Evolutionary conservation across 305 asterid genomes (phyloP).

Genomic region (Solanum hybrid): DNA sequence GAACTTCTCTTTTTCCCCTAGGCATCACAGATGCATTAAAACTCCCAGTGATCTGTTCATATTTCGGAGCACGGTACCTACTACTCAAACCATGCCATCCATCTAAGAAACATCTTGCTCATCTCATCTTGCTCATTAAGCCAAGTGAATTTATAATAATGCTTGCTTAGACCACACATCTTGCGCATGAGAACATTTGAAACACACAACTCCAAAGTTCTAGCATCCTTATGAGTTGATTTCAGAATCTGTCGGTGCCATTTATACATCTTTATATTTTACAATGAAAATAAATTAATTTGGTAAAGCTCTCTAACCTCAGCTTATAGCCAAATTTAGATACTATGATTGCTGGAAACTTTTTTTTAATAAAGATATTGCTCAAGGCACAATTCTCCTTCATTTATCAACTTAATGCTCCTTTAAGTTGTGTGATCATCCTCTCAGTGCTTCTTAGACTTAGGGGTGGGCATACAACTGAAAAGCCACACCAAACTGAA

Average conservation of each 20-base stretch:
- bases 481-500: not conserved
- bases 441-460: not conserved
- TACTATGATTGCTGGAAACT: not conserved
- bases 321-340: not conserved
- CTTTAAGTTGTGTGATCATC: not conserved
- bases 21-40: not conserved
- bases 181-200: not conserved
- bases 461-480: not conserved
- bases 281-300: not conserved
- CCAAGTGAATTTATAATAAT: not conserved
- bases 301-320: not conserved
- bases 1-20: not conserved
- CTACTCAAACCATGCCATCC: not conserved
- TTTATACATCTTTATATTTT: not conserved
- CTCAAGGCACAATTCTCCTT: not conserved
- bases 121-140: not conserved
- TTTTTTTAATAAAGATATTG: not conserved
- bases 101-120: not conserved
- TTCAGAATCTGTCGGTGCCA: not conserved
- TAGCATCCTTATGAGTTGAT: not conserved
- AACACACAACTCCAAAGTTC: not conserved
- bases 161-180: not conserved
- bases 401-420: not conserved
- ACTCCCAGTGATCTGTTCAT: not conserved
- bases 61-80: not conserved